phyloP scores from a whole-genome alignment of 139 green algal species.

The Mychonastes homosphaera region DNA sequence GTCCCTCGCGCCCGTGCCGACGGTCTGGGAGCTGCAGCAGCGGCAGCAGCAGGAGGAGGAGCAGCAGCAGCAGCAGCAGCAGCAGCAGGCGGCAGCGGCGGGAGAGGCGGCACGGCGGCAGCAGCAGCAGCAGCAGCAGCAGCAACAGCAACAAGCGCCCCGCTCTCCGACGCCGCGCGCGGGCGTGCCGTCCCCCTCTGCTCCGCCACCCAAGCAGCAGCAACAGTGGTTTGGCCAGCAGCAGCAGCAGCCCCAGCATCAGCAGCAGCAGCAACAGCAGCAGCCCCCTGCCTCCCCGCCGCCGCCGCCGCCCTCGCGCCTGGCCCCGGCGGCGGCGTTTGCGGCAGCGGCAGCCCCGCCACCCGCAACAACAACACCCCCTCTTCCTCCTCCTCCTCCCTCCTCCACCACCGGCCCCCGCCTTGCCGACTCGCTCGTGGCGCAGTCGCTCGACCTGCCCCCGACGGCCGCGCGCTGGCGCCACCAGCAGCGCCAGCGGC shows the following conservation, averaged over 20 bases:
- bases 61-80: background rate
- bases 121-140: background rate
- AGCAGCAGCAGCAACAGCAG: background rate
- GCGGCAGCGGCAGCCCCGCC: background rate
- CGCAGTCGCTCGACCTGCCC: constrained; percentile 66
- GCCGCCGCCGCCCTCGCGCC: background rate
- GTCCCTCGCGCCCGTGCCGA: no score
- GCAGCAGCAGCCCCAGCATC: background rate
- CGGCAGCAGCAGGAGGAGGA: constrained; percentile 3
- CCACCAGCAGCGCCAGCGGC: constrained; percentile 28
- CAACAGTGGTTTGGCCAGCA: background rate
- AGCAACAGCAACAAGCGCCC: background rate
- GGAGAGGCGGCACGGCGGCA: background rate
- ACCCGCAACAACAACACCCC: no score
- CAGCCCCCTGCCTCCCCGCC: background rate
- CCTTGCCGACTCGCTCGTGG: constrained; percentile 54
- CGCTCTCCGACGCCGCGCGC: background rate
- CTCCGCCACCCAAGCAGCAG: background rate
- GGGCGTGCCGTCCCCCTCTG: background rate
- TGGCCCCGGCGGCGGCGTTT: background rate
- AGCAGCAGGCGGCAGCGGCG: background rate
- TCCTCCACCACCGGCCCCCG: no score
- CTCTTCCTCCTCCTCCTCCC: no score
- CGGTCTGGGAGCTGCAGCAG: background rate
- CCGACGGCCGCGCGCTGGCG: constrained; percentile 42